These are phyloP conservation scores for Hypsizygus marmoreus DNA, from an alignment of 768 basidiomycete genomes.

Conservation along the genomic window DNA sequence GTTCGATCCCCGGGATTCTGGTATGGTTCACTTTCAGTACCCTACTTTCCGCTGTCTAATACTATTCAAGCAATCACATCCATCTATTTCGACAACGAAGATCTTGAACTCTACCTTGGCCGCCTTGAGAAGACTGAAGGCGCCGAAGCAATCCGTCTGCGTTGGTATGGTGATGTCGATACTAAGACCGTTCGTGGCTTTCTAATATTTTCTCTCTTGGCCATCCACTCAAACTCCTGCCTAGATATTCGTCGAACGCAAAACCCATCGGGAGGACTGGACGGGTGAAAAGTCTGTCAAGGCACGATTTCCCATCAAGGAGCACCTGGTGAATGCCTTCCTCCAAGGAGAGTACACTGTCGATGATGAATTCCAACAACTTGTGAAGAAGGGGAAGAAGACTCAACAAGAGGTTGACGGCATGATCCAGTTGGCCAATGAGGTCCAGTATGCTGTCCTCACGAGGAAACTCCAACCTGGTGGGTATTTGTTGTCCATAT, in stretches of 20 bases:
- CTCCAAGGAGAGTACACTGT: constrained; percentile 88
- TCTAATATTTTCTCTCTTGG: background rate
- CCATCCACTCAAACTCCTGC: background rate
- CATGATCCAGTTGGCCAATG: constrained; percentile 96
- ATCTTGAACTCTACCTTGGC: constrained; percentile 94
- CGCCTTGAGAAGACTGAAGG: constrained; percentile 98
- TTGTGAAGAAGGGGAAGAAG: constrained; percentile 91
- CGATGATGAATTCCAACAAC: constrained; percentile 87
- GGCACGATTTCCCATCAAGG: constrained; percentile 93
- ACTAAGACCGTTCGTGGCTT: constrained; percentile 65
- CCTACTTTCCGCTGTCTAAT: background rate
- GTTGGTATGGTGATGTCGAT: constrained; percentile 94
- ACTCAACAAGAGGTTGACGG: constrained; percentile 85
- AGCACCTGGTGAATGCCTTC: constrained; percentile 91
- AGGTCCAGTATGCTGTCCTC: constrained; percentile 90
- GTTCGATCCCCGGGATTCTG: constrained; percentile 82
- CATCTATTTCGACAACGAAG: constrained; percentile 96
- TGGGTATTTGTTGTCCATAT: constrained; percentile 35
- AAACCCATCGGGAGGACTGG: constrained; percentile 98
- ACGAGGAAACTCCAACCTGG: constrained; percentile 83
- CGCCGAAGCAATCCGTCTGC: constrained; percentile 92
- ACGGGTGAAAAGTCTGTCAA: constrained; percentile 99
- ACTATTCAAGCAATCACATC: constrained; percentile 79
- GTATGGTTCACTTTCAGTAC: constrained; percentile 34
- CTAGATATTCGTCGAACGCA: constrained; percentile 86